A percentile compares a stretch with the other conserved stretches of the same genome.
phyloP scores from a whole-genome alignment of 2,329 filamentous ascomycete species.

The Coleophoma eucalyptorum region DNA sequence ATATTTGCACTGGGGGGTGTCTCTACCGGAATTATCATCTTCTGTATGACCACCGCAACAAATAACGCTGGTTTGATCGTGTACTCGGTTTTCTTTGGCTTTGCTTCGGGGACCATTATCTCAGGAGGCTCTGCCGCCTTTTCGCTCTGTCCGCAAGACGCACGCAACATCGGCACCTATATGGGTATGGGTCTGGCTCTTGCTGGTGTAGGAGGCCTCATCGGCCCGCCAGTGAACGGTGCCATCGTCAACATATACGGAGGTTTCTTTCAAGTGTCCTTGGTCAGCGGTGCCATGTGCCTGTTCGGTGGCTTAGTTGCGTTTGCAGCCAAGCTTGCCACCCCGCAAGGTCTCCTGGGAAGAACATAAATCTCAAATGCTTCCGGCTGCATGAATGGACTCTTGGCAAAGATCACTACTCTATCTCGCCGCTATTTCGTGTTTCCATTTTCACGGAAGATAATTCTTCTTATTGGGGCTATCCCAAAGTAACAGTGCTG shows the following conservation, averaged over 20 bases:
- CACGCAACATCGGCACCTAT: constrained; percentile 51
- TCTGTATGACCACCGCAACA: constrained; percentile 40
- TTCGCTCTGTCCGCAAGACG: constrained; percentile 37
- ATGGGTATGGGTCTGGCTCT: constrained; percentile 47
- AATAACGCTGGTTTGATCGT: constrained; percentile 60
- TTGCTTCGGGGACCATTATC: constrained; percentile 76
- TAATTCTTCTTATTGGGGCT: no score
- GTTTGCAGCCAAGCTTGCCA: constrained; percentile 30
- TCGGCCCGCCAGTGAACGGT: constrained; percentile 44
- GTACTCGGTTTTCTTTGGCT: constrained; percentile 75
- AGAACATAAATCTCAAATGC: constrained; percentile 16
- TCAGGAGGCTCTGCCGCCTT: constrained; percentile 44
- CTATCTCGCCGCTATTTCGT: no score
- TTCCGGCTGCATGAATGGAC: neutral
- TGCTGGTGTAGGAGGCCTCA: constrained; percentile 37
- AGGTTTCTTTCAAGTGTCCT: constrained; percentile 31
- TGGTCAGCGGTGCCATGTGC: constrained; percentile 30
- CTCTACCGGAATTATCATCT: constrained; percentile 4
- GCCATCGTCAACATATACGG: constrained; percentile 37
- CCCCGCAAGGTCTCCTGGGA: constrained; percentile 33
- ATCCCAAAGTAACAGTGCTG: no score
- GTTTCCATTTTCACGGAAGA: no score
- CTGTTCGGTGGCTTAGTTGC: constrained; percentile 31
- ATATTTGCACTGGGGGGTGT: constrained; percentile 28
- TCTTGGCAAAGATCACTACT: neutral